Percentiles rank a stretch among this genome's conserved stretches.
phyloP scores from a whole-genome alignment of 257 asterid species.

The Scutellaria galericulata region DNA sequence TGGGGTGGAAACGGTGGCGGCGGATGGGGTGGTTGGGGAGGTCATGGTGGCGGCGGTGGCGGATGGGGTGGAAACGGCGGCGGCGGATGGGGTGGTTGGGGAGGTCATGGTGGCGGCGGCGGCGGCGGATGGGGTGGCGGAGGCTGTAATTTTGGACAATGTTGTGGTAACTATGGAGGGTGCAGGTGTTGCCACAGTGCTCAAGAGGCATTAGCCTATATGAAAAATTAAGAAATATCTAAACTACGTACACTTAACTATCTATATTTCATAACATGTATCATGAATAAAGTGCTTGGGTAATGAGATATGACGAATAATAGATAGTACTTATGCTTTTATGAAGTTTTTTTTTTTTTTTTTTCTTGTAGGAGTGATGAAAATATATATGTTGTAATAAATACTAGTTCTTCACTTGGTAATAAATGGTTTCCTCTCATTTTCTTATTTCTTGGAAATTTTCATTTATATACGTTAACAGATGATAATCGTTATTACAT shows the following conservation, averaged over 20 bases:
- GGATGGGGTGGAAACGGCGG: slow-evolving; percentile 37
- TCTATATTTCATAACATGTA: background rate
- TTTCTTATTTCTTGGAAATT: no score
- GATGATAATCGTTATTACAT: no score
- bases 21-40: slow-evolving; percentile 30
- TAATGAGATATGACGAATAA: no score
- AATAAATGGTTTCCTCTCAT: no score
- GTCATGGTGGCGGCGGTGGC: slow-evolving; percentile 22
- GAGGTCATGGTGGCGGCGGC: background rate
- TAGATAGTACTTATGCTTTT: no score
- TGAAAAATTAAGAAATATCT: slow-evolving; percentile 34
- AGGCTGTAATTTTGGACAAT: background rate
- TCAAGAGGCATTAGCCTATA: slow-evolving; percentile 44
- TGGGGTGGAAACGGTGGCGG: slow-evolving; percentile 18
- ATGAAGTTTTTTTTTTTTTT: no score
- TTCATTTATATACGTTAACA: no score
- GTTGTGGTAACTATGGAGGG: slow-evolving; percentile 9
- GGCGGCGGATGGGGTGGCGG: slow-evolving; percentile 25
- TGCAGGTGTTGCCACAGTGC: slow-evolving; percentile 38
- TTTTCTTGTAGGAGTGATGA: no score
- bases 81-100: slow-evolving; percentile 14
- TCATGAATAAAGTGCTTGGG: no score
- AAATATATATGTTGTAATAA: no score
- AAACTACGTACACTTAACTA: background rate
- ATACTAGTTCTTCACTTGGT: no score